Conservation (phyloP, 164 flowering plant genomes). For the Malania oleifera region DNA sequence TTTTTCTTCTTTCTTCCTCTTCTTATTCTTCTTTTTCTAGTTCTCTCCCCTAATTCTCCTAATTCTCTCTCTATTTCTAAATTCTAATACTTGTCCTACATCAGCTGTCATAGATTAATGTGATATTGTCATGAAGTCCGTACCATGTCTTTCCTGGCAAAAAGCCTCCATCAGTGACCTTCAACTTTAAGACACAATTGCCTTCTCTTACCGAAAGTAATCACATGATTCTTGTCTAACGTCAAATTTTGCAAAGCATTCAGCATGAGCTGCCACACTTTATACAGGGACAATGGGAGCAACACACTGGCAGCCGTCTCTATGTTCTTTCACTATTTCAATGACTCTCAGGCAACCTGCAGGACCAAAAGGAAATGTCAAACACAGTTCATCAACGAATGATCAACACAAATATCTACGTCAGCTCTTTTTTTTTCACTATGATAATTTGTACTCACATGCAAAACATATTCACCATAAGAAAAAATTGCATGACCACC, state of each 20-base stretch:
- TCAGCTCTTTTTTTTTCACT: no score
- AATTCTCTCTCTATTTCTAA: no score
- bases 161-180: not conserved
- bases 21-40: no score
- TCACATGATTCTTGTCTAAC: not conserved
- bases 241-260: not conserved
- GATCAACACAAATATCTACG: no score
- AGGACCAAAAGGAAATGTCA: conserved; percentile 17
- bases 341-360: conserved; percentile 85
- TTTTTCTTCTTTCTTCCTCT: no score
- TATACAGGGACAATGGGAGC: not conserved
- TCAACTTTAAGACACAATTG: not conserved
- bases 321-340: conserved; percentile 19
- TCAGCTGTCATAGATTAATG: no score
- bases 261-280: not conserved
- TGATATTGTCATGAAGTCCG: no score
- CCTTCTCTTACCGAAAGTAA: not conserved
- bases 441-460: no score
- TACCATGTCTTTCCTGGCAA: not conserved
- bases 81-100: no score
- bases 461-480: no score
- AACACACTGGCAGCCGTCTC: not conserved
- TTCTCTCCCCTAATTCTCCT: no score
- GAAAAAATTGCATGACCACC: no score
- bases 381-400: not conserved